Evolutionary conservation across 2,329 filamentous ascomycete genomes (phyloP), one percentile per base, ranked within the genome.

Genomic region (Reticulascus tulasneorum): DNA sequence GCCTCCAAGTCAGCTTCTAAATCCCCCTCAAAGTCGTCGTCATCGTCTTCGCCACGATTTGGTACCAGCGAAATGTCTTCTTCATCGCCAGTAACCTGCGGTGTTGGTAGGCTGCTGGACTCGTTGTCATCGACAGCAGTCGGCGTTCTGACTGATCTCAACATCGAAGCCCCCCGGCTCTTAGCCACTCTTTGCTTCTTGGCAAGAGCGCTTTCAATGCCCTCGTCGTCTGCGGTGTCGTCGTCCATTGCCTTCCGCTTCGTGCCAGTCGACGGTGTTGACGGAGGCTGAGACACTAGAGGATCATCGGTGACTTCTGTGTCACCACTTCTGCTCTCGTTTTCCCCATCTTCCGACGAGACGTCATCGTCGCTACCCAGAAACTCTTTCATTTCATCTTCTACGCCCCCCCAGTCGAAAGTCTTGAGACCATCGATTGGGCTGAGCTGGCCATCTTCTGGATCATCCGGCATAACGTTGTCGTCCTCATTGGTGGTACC

Each of bases 341-440:
- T 48, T 2, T 52, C 54, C 7, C 54, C 52, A 5, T 50, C 54
- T 1, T 55, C 56, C 2, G 66, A 67, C 10, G 69, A 71, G 27
- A 68, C 69, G 1, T 73, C 73, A 3, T 64, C 70, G 18, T 71
- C 74, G 6, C 66, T 64, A 9, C 73, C 75, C 47, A 93, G 63
- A 47, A 93, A 90, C 29, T 87, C 86, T 11, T 76, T 77, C 9
- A 94, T 64, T 51, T 94, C 88, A 40, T 84, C 80, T 46, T 88
- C 81, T 2, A 77, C 73, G 9, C 65, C 70, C 5, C 67, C 74
- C 69, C 80, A 82, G 52, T 86, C 73, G 37, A 83, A 77, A 11
- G 65, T 62, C 38, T 71, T 69, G 5, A 79, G 57, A 33, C 71
- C 71, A 33, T 79, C 73, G 42, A 79, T 74, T 3, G 75, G 76